phyloP scores from a whole-genome alignment of 305 asterid genomes.

The Fraxinus floribunda region DNA sequence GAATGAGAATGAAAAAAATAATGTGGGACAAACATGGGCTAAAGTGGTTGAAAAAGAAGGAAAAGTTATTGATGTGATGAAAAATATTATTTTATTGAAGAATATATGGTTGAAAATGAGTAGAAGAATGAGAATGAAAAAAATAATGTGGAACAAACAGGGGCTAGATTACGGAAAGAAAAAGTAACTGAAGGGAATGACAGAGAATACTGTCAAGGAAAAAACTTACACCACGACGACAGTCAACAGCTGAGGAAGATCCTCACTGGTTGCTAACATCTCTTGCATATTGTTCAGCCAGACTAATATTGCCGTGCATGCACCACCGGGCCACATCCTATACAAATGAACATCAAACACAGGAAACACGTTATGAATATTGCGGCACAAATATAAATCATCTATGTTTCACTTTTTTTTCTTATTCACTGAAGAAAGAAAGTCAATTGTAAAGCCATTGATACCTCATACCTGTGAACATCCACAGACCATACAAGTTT shows the following conservation, averaged over 20 bases:
- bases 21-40: too few species aligned
- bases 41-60: too few species aligned
- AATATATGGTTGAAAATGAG: too few species aligned
- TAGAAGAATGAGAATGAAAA: too few species aligned
- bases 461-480: slow-evolving; percentile 97
- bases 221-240: slow-evolving; percentile 81
- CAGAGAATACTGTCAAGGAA: background rate
- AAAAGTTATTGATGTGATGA: too few species aligned
- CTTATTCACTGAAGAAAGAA: background rate
- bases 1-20: too few species aligned
- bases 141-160: too few species aligned
- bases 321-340: slow-evolving; percentile 98
- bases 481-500: slow-evolving; percentile 86
- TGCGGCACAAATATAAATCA: background rate
- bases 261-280: slow-evolving; percentile 51
- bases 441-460: slow-evolving; percentile 9
- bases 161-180: background rate
- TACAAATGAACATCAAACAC: slow-evolving; percentile 22
- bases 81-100: too few species aligned
- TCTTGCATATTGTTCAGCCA: slow-evolving; percentile 80
- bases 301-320: slow-evolving; percentile 78
- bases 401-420: background rate
- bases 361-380: slow-evolving; percentile 20
- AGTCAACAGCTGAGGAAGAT: slow-evolving; percentile 75
- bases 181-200: background rate